Conservation (phyloP, 1,139 yeast genomes). For the Magnusiomyces suaveolens region DNA sequence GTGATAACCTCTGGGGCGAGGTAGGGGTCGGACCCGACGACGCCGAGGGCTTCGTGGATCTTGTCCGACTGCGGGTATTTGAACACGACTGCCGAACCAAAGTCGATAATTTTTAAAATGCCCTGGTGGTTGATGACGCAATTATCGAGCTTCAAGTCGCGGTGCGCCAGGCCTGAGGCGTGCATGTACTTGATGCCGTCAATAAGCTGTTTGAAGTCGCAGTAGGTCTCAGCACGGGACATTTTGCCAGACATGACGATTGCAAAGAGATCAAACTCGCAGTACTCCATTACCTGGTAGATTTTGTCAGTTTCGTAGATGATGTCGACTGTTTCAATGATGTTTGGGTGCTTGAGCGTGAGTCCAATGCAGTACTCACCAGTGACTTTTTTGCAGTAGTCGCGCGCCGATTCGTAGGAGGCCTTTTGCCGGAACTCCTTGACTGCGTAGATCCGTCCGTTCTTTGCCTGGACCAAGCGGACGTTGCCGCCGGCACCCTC, state of each 20-base stretch:
- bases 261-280: constrained; percentile 87
- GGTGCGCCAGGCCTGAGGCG: constrained; percentile 79
- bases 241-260: constrained; percentile 92
- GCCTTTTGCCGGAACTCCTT: constrained; percentile 80
- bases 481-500: constrained; percentile 98
- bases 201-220: constrained; percentile 82
- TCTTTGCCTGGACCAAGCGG: constrained; percentile 55
- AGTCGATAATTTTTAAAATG: constrained; percentile 81
- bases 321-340: constrained; percentile 84
- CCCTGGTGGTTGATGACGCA: constrained; percentile 83
- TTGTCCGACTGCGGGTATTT: constrained; percentile 81
- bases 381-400: constrained; percentile 86
- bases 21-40: constrained; percentile 91
- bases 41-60: constrained; percentile 74
- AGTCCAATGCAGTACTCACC: constrained; percentile 94
- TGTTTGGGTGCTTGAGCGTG: constrained; percentile 81
- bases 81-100: constrained; percentile 90
- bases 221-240: constrained; percentile 75
- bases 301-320: constrained; percentile 82
- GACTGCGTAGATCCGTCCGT: constrained; percentile 74
- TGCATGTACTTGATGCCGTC: constrained; percentile 78
- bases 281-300: constrained; percentile 89
- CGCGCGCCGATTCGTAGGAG: constrained; percentile 68
- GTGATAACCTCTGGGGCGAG: constrained; percentile 91
- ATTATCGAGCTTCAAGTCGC: constrained; percentile 87